Base-by-base conservation (phyloP, 306 rosid genomes). In the Cicer bijugum region DNA sequence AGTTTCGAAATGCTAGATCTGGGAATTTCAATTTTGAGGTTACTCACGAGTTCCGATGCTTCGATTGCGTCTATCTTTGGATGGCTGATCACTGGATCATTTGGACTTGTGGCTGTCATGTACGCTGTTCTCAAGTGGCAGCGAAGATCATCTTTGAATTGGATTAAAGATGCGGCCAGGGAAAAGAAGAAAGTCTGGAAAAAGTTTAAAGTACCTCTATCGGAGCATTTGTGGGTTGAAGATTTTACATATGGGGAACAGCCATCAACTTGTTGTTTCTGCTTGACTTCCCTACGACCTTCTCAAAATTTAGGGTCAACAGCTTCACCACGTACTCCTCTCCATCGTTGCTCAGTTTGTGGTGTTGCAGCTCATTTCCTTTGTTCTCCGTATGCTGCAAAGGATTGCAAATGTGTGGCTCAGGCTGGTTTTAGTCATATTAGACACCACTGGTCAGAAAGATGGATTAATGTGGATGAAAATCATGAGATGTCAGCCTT, bases 361-460 rank as follows among this genome's bases (percentile, higher is more conserved):
- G 96, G 96, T 38, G 96, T 82, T 1, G 96, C 90, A 44, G 92
- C 96, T 77, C 96, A 89, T 89, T 89, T 81, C 74, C 76, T 63
- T 63, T 89, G 96, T 84, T 87, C 89, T 55, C 88, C 69, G 77
- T 84, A 40, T 43, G 89, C 96, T 35, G 84, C 85, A 75, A 86
- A 84, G 76, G 96, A 89, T 79, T 89, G 96, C 72, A 89, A 89
- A 83, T 87, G 92, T 81, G 89, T 87, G 82, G 88, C 90, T 52
- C 96, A 89, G 82, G 86, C 90, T 74, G 92, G 89, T 69, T 83
- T 86, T 86, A 70, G 80, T 75, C 79, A 86, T 57, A 79, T 89
- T 70, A 85, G 84, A 75, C 96, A 89, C 80, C 92, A 87, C 74
- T 89, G 96, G 96, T 89, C 96, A 2, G 96, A 89, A 83, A 86